phyloP scores from a whole-genome alignment of 2,329 filamentous ascomycete genomes.

The Alternaria panax region DNA sequence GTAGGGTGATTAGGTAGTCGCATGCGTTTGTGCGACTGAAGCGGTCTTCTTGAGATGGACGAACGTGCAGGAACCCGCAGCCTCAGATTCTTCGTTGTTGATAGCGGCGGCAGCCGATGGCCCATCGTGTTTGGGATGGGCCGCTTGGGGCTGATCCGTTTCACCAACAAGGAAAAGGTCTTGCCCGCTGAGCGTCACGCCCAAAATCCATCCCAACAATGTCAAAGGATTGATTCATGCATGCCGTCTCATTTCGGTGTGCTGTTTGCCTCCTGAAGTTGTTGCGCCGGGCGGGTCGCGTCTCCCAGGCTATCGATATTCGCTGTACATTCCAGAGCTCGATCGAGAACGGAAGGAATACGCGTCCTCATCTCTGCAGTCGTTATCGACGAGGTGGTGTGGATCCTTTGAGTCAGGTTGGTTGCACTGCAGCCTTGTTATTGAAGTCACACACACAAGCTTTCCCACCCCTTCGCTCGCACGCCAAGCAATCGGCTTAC shows the following conservation, averaged over 20 bases:
- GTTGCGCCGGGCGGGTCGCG: background rate
- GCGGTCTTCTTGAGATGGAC: background rate
- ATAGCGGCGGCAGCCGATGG: background rate
- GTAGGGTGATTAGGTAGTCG: background rate
- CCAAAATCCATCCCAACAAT: background rate
- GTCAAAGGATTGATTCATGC: background rate
- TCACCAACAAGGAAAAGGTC: background rate
- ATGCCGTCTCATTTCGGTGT: slow-evolving; percentile 1
- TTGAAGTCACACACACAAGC: slow-evolving; percentile 4
- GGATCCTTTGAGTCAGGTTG: background rate
- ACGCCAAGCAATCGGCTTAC: slow-evolving; percentile 7
- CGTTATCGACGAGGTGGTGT: background rate
- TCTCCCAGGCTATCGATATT: background rate
- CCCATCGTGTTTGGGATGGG: background rate
- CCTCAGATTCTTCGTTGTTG: background rate
- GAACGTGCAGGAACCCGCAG: background rate
- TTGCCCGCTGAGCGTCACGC: background rate
- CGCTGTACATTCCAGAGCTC: background rate
- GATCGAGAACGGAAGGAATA: background rate
- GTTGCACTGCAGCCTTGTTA: background rate
- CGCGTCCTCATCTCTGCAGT: background rate
- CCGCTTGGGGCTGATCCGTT: background rate
- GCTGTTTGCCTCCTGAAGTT: background rate
- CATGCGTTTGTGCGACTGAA: background rate
- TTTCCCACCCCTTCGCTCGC: slow-evolving; percentile 1